Conservation (phyloP, 2,329 filamentous ascomycete species). For the Pseudogymnoascus sp. region DNA sequence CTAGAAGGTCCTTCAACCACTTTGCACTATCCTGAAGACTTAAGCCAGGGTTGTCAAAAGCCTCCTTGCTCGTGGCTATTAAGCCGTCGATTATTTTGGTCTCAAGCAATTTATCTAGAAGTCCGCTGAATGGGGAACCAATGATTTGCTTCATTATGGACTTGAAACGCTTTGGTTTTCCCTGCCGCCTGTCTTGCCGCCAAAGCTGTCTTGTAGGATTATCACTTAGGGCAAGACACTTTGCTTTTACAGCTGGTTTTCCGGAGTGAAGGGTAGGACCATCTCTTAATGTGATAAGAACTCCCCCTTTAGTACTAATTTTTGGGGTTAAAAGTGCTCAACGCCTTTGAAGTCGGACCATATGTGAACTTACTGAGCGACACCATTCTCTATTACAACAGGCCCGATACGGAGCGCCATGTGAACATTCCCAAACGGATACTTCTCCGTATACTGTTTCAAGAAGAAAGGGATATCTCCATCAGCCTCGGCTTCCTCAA, state of each 20-base stretch:
- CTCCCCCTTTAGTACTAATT: not conserved
- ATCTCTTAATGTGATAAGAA: not conserved
- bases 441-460: constrained; percentile 22
- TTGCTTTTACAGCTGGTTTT: not conserved
- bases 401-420: constrained; percentile 36
- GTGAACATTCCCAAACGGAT: constrained; percentile 35
- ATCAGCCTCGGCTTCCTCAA: constrained; percentile 16
- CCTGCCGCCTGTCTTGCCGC: not conserved
- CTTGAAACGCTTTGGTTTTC: not conserved
- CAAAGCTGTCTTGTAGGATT: not conserved
- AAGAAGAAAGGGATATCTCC: constrained; percentile 17
- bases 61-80: constrained; percentile 21
- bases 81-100: constrained; percentile 28
- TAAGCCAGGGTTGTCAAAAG: constrained; percentile 25
- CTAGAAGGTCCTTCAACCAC: not conserved
- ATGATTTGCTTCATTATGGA: not conserved
- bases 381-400: constrained; percentile 35
- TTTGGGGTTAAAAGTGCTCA: not conserved
- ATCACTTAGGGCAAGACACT: not conserved
- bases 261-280: not conserved
- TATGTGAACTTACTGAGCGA: constrained; percentile 28
- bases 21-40: not conserved
- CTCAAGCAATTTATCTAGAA: not conserved
- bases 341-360: not conserved
- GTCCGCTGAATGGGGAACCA: not conserved